Evolutionary conservation across 108 stramenopile species (phyloP), one percentile per base, ranked within the genome.

Genomic region (Mediolabrus comicus): DNA sequence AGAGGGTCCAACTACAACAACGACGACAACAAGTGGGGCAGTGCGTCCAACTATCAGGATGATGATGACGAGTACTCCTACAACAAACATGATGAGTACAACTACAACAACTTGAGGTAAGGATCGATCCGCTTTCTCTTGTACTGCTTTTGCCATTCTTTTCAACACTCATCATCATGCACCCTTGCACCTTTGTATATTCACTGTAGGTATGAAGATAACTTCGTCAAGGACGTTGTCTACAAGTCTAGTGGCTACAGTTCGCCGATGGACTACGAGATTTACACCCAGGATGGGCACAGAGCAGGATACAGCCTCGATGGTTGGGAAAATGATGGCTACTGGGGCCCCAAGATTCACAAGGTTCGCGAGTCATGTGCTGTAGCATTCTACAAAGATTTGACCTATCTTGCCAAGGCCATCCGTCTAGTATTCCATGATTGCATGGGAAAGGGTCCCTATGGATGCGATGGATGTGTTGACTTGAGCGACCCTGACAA

Each of bases 401-500:
- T 69, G 22, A 17, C 22, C 5, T 49, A 49, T 29, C 43, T 69
- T 69, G 53, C 65, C 24, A 71, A 83, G 58, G 77, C 80, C 55
- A 46, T 85, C 41, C 64, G 84, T 13, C 66, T 83, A 17, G 79
- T 46, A 8, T 85, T 85, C 69, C 82, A 85, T 52, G 84, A 85
- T 62, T 85, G 84, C 32, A 71, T 85, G 27, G 82, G 79, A 27
- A 49, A 49, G 19, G 22, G 22, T n/a, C 8, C 14, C 46, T 49
- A 49, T 22, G 82, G 81, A 5, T 85, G 84, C 36, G 83, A 80
- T 77, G 79, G 87, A 10, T 87, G 87, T 62, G 36, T 87, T 26
- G 83, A 87, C 39, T 64, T 83, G 57, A 59, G 39, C 62, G 64
- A 84, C 39, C 55, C 56, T 14, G 84, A 85, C 31, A 81, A 85